phyloP scores from a whole-genome alignment of 2,329 filamentous ascomycete genomes.

The Catunica adiposa region DNA sequence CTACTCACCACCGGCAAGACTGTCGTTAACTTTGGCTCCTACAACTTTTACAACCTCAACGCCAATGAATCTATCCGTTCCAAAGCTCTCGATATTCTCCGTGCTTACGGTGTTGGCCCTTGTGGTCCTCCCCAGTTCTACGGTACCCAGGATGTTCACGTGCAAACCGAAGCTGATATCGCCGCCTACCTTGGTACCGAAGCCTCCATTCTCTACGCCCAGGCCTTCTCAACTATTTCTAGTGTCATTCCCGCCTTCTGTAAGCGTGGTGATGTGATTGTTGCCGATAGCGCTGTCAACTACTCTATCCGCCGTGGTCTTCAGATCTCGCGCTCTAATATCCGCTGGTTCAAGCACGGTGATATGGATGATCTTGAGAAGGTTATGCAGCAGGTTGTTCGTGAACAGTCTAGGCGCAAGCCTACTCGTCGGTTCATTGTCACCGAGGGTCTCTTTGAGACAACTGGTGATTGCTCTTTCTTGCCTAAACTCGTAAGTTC shows the following conservation, averaged over 20 bases:
- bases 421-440: constrained; percentile 89
- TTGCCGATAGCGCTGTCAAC: constrained; percentile 85
- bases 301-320: constrained; percentile 88
- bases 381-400: constrained; percentile 67
- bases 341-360: constrained; percentile 90
- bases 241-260: constrained; percentile 93
- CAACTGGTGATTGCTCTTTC: constrained; percentile 67
- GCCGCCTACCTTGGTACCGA: constrained; percentile 76
- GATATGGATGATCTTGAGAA: constrained; percentile 86
- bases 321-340: constrained; percentile 78
- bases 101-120: constrained; percentile 89
- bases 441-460: constrained; percentile 88
- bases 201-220: constrained; percentile 85
- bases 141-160: constrained; percentile 93
- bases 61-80: constrained; percentile 84
- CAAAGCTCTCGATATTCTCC: constrained; percentile 82
- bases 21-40: constrained; percentile 83
- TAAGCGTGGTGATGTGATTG: constrained; percentile 92
- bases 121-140: constrained; percentile 97
- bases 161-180: constrained; percentile 90
- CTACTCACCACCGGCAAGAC: constrained; percentile 79
- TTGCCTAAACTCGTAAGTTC: constrained; percentile 61
- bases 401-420: constrained; percentile 74
- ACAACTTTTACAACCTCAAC: constrained; percentile 97
- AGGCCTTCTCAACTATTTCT: constrained; percentile 92